Evolutionary conservation across 192 early-diverging fungal species (phyloP).

Genomic region (Entomortierella parvispora): DNA sequence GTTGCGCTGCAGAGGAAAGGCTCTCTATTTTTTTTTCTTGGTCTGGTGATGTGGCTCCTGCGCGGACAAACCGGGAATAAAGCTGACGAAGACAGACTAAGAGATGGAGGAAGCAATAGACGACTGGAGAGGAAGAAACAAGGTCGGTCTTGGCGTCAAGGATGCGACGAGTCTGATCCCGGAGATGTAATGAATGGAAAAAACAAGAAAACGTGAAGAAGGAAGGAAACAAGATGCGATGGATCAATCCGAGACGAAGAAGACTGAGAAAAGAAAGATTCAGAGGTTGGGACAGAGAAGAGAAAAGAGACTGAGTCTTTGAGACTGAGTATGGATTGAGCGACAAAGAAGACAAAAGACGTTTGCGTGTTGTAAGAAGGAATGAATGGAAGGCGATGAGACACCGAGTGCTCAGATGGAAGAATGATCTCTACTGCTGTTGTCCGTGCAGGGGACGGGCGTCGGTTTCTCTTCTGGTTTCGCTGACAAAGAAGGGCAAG

Average conservation of each 20-base stretch:
- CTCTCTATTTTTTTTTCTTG: too few species aligned
- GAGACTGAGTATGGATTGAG: background rate
- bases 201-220: background rate
- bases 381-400: background rate
- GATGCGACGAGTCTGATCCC: too few species aligned
- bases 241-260: background rate
- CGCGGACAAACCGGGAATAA: background rate
- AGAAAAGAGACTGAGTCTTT: background rate
- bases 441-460: too few species aligned
- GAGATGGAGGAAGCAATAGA: background rate
- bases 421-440: too few species aligned
- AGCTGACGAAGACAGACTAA: background rate
- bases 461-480: too few species aligned
- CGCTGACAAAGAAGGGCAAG: too few species aligned
- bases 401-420: background rate
- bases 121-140: background rate
- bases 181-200: background rate
- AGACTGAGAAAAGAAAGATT: background rate
- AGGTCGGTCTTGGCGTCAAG: background rate
- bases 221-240: background rate
- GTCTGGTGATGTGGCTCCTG: background rate
- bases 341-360: background rate
- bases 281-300: conserved; percentile 10
- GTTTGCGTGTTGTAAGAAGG: too few species aligned
- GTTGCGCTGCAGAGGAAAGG: too few species aligned